phyloP scores from a whole-genome alignment of 108 stramenopile genomes.

The Pseudonitzschia multistriata region DNA sequence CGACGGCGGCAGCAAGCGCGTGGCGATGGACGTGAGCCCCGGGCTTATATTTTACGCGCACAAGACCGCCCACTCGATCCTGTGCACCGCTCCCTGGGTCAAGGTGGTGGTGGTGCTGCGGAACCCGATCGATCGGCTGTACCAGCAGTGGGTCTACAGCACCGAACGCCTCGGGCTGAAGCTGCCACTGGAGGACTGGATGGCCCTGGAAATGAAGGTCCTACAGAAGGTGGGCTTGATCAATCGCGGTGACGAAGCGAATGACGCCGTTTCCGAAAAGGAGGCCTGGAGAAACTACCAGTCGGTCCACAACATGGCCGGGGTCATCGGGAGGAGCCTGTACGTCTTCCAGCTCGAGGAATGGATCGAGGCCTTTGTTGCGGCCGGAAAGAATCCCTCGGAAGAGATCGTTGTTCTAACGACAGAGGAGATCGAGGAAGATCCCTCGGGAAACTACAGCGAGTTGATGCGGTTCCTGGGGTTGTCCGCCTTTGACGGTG shows the following conservation, averaged over 20 bases:
- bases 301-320: constrained; percentile 13
- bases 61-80: constrained; percentile 19
- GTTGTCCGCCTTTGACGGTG: constrained; percentile 3
- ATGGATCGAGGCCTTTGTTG: constrained; percentile 26
- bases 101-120: constrained; percentile 34
- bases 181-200: constrained; percentile 31
- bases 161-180: constrained; percentile 8
- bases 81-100: constrained; percentile 36
- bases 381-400: constrained; percentile 25
- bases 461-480: constrained; percentile 25
- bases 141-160: constrained; percentile 33
- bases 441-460: constrained; percentile 17
- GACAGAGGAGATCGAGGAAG: constrained; percentile 23
- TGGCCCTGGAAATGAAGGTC: constrained; percentile 27
- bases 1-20: neutral
- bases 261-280: constrained; percentile 3
- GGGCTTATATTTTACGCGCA: constrained; percentile 31
- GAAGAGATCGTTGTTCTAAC: constrained; percentile 20
- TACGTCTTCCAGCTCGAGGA: constrained; percentile 32
- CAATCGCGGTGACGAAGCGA: neutral
- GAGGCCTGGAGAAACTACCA: constrained; percentile 32
- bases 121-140: constrained; percentile 40
- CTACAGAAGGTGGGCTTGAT: constrained; percentile 22
- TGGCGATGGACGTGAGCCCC: constrained; percentile 38
- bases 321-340: constrained; percentile 25